Conservation (phyloP, 2,329 filamentous ascomycete species). For the Fusarium brevicatenulatum region DNA sequence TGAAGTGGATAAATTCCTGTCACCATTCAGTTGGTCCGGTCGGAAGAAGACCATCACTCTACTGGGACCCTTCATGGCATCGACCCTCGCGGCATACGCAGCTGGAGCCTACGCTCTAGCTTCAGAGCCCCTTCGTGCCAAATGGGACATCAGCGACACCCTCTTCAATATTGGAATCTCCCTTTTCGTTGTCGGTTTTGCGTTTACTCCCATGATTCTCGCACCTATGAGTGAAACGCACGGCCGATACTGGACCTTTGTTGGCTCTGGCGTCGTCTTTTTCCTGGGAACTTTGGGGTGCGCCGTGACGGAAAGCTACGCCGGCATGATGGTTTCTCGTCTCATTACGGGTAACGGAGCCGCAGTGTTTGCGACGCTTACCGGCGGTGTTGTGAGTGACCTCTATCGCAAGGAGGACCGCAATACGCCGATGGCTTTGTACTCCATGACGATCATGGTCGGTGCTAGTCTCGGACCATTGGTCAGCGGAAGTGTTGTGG, state of each 20-base stretch:
- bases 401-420: conserved; percentile 71
- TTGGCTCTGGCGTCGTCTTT: conserved; percentile 49
- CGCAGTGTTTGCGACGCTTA: conserved; percentile 57
- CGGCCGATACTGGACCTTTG: conserved; percentile 47
- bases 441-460: conserved; percentile 68
- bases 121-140: conserved; percentile 60
- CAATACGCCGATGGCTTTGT: conserved; percentile 76
- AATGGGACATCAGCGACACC: conserved; percentile 67
- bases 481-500: conserved; percentile 67
- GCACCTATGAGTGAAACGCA: conserved; percentile 74
- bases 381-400: conserved; percentile 74
- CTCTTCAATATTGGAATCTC: conserved; percentile 71
- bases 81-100: conserved; percentile 70
- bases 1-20: background rate
- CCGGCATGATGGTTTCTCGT: conserved; percentile 69
- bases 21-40: conserved; percentile 26
- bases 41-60: conserved; percentile 35
- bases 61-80: conserved; percentile 52
- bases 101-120: conserved; percentile 72
- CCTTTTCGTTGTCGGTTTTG: conserved; percentile 72
- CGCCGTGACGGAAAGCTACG: conserved; percentile 67
- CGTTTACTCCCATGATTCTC: conserved; percentile 72
- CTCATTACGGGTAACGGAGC: conserved; percentile 71
- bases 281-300: conserved; percentile 60
- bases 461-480: conserved; percentile 73